Evolutionary conservation across 2,329 filamentous ascomycete species (phyloP).

Genomic region (Paracamarosporium sp.): DNA sequence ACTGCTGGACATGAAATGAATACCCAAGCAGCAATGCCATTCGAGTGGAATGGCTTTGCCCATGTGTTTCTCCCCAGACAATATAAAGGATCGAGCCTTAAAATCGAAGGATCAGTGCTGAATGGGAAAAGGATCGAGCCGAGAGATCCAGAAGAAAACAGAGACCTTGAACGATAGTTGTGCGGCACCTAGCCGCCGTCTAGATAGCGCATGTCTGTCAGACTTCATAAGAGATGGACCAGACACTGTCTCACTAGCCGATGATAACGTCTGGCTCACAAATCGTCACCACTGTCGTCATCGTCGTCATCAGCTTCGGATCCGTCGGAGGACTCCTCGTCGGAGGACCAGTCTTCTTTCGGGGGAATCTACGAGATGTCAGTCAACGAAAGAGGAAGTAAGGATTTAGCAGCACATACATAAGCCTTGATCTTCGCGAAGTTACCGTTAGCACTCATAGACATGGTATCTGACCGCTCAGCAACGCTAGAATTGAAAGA

Average conservation of each 20-base stretch:
- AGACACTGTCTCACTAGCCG: neutral
- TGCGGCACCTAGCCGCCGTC: too few species aligned
- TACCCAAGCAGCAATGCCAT: too few species aligned
- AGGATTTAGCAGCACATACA: conserved; percentile 20
- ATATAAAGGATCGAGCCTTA: too few species aligned
- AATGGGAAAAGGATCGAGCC: too few species aligned
- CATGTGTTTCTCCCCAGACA: too few species aligned
- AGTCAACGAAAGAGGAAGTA: conserved; percentile 4
- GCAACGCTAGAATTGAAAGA: conserved; percentile 32
- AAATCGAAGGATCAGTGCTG: too few species aligned
- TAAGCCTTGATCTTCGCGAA: conserved; percentile 41
- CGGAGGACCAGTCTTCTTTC: conserved; percentile 41
- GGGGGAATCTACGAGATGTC: conserved; percentile 17
- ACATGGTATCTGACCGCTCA: conserved; percentile 27
- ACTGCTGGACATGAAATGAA: too few species aligned
- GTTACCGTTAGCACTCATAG: conserved; percentile 13
- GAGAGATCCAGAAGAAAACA: too few species aligned
- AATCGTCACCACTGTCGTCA: conserved; percentile 46
- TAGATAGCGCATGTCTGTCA: too few species aligned
- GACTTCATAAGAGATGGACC: neutral
- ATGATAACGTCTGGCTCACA: neutral
- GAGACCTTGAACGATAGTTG: too few species aligned
- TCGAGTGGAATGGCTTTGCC: too few species aligned
- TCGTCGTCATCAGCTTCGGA: conserved; percentile 35
- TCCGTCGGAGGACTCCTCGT: conserved; percentile 50